Evolutionary conservation across 1,139 yeast genomes (phyloP), one percentile per base, ranked within the genome.

Genomic region (Candida albicans): DNA sequence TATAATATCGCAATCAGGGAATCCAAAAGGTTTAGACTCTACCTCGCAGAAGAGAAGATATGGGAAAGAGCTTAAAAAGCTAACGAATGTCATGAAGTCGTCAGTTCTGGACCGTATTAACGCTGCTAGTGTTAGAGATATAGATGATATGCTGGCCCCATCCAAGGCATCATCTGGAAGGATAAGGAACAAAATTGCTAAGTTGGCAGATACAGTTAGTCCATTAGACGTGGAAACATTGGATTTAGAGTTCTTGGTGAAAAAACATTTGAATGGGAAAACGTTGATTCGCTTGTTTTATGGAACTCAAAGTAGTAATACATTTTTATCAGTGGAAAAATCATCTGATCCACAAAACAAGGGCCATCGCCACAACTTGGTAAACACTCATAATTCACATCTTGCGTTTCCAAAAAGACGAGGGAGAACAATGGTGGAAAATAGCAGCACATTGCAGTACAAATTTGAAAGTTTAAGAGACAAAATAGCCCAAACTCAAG

Each of bases 61-160:
- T 44, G 65, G 75, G 26, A 67, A 68, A 47, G 78, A 85, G 55
- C 67, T 84, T 41, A 77, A 83, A 48, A 84, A 84, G 41, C 65
- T 85, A 43, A 81, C 82, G 33, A 81, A 77, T 55, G 87, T 73
- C 25, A 88, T 87, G 35, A 87, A 85, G 53, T 77, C 78, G 25
- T 84, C 91, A 0, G 88, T 87, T 38, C 88, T 84, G 56, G 95
- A 87, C 55, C 67, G 66, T 49, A 67, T 72, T 24, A 63, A 57
- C 42, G 64, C 67, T 5, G 62, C 64, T 5, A 60, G 58, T 32
- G 60, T 62, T 35, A 64, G 59, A 35, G 63, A 57, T 26, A 65
- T 57, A 26, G 67, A 64, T 32, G 67, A 62, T 18, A 56, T 52
- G 8, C 45, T 52, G 14, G 27, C 28, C 10, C 9, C 38, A 34